A percentile compares a stretch with the other conserved stretches of the same genome.
Conservation (phyloP, 2,329 filamentous ascomycete species). For the Huntiella moniliformis region DNA sequence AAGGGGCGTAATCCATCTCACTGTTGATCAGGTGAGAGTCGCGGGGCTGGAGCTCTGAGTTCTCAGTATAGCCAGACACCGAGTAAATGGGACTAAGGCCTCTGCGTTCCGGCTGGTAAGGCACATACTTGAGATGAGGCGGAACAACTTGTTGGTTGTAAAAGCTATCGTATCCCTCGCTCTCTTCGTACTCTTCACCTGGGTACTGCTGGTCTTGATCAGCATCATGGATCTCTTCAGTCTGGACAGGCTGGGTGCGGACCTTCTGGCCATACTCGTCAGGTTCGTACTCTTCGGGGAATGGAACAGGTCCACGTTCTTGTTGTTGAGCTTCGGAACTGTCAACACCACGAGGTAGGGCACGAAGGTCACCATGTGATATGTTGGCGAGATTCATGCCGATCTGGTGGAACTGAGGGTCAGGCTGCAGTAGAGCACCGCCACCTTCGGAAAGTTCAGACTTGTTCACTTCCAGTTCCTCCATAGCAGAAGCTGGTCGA, state of each 20-base stretch:
- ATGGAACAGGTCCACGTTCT: constrained; percentile 16
- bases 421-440: constrained; percentile 18
- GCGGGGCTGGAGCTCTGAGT: constrained; percentile 27
- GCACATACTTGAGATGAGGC: constrained; percentile 44
- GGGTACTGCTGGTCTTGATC: constrained; percentile 21
- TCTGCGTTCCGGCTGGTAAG: constrained; percentile 49
- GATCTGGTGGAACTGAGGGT: constrained; percentile 18
- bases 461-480: constrained; percentile 31
- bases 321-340: constrained; percentile 11
- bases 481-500: constrained; percentile 48
- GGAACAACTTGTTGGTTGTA: constrained; percentile 44
- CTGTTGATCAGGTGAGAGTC: constrained; percentile 33
- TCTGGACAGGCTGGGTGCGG: constrained; percentile 14
- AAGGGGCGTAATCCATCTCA: constrained; percentile 33
- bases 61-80: constrained; percentile 68
- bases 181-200: constrained; percentile 8
- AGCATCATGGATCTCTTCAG: constrained; percentile 21
- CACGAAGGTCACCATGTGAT: constrained; percentile 38
- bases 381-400: constrained; percentile 49
- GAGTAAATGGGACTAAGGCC: constrained; percentile 80
- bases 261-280: constrained; percentile 26
- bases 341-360: constrained; percentile 29
- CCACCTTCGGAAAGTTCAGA: constrained; percentile 46
- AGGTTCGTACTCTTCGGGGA: constrained; percentile 29
- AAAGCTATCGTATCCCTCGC: constrained; percentile 21